Percentiles rank a stretch among this genome's conserved stretches.
Conservation (phyloP, 2,329 filamentous ascomycete genomes). For the Colletotrichum navitas region DNA sequence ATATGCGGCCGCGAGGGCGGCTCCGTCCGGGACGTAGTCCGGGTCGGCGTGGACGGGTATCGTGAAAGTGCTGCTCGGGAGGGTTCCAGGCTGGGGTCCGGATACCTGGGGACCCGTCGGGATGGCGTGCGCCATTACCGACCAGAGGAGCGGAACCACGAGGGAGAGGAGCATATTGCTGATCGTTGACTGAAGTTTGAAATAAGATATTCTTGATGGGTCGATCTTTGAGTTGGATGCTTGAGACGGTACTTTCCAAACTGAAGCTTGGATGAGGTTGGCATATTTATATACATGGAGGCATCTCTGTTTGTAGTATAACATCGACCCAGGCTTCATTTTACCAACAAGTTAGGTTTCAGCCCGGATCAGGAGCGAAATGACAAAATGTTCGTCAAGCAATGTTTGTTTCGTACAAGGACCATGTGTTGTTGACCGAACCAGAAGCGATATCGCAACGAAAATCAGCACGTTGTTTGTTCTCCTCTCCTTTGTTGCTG, state of each 20-base stretch:
- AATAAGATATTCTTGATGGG: not conserved
- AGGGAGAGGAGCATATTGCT: slow-evolving; percentile 1
- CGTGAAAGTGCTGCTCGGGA: slow-evolving; percentile 19
- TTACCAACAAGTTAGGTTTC: not conserved
- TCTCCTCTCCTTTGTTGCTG: not conserved
- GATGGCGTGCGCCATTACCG: slow-evolving; percentile 9
- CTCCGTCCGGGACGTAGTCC: slow-evolving; percentile 26
- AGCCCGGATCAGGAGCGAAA: slow-evolving; percentile 1
- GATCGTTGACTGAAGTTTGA: not conserved
- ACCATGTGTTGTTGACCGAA: not conserved
- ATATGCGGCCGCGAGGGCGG: slow-evolving; percentile 35
- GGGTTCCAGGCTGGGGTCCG: not conserved
- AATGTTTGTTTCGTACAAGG: slow-evolving; percentile 17
- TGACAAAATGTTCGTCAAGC: not conserved
- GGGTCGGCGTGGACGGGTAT: slow-evolving; percentile 30
- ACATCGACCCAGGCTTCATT: not conserved
- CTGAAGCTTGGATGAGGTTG: not conserved
- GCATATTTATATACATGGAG: not conserved
- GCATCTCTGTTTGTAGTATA: not conserved
- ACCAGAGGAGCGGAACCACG: slow-evolving; percentile 13
- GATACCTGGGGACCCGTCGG: slow-evolving; percentile 3
- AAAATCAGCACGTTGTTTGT: slow-evolving; percentile 10
- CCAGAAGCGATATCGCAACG: not conserved
- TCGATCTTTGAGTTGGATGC: not conserved
- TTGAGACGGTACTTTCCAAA: not conserved